Evolutionary conservation across 1,284 basidiomycete species (phyloP), one percentile per base, ranked within the genome.

Genomic region (Sanguinoderma infundibulare): DNA sequence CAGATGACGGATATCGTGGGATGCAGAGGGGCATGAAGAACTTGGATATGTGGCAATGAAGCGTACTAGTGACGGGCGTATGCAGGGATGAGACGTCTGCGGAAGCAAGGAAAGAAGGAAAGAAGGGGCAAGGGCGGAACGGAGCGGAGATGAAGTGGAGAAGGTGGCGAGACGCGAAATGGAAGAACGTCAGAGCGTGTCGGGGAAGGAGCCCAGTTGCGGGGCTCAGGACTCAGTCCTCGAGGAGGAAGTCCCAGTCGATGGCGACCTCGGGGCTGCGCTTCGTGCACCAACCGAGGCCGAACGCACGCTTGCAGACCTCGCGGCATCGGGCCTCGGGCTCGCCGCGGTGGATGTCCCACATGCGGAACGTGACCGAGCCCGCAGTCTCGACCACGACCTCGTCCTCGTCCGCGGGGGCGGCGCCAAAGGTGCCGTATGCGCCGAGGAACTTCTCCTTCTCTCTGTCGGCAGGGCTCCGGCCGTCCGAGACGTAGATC

Each of bases 241-340:
- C 88, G 53, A 92, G 80, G 59, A 92, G 78, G 74, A 89, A 92
- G 71, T 92, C 90, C 90, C 90, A 92, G 73, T 91, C 82, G 63
- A 89, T 85, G 38, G 77, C 70, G 24, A 81, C 80, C 70, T 83
- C 84, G 24, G 82, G 82, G 42, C 78, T 77, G 70, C 81, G 86
- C 71, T 79, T 83, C 42, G 78, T 69, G 71, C 81, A 83, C 71
- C 75, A 75, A 20, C 74, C 75, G n/a, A 74, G 69, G 34, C 86
- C 78, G 71, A 90, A 88, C 64, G 91, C 78, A 59, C 86, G 81
- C 73, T 84, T 87, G 71, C 88, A 77, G 2, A 80, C 77, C 74
- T 90, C 89, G 72, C 82, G 83, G 64, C 81, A 81, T 36, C 76
- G 57, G 60, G 81, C 84, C 72, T 92, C 90, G 14, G 88, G 84